phyloP scores from a whole-genome alignment of 1,284 basidiomycete species.

The Phlebopus sp. region DNA sequence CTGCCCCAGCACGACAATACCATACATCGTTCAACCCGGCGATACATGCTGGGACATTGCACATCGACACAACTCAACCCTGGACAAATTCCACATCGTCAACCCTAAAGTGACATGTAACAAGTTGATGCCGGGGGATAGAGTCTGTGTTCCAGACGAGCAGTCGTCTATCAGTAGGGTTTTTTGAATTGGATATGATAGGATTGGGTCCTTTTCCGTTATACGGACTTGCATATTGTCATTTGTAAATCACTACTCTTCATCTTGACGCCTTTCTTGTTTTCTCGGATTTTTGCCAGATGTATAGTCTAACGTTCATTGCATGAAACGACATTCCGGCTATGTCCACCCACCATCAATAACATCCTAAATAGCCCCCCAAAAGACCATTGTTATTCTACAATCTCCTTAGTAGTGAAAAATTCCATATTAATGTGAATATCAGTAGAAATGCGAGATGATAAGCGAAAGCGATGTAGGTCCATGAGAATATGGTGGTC shows the following conservation, averaged over 20 bases:
- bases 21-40: conserved; percentile 54
- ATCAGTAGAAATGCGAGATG: neutral
- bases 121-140: conserved; percentile 54
- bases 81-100: conserved; percentile 52
- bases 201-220: neutral
- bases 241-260: conserved; percentile 21
- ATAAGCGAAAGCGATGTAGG: neutral
- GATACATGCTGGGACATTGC: conserved; percentile 73
- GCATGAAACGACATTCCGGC: neutral
- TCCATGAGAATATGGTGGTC: neutral
- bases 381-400: neutral
- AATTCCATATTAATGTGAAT: neutral
- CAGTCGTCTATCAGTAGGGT: conserved; percentile 32
- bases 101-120: conserved; percentile 60
- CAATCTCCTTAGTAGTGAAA: neutral
- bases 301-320: neutral
- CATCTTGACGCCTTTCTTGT: neutral
- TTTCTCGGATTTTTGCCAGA: neutral
- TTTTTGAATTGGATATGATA: conserved; percentile 22
- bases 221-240: conserved; percentile 8
- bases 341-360: neutral
- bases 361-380: neutral
- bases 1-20: conserved; percentile 49
- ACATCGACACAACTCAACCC: conserved; percentile 45
- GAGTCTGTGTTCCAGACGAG: conserved; percentile 55